Evolutionary conservation across 2,329 filamentous ascomycete species (phyloP).

Genomic region (Hypoxylon sp.): DNA sequence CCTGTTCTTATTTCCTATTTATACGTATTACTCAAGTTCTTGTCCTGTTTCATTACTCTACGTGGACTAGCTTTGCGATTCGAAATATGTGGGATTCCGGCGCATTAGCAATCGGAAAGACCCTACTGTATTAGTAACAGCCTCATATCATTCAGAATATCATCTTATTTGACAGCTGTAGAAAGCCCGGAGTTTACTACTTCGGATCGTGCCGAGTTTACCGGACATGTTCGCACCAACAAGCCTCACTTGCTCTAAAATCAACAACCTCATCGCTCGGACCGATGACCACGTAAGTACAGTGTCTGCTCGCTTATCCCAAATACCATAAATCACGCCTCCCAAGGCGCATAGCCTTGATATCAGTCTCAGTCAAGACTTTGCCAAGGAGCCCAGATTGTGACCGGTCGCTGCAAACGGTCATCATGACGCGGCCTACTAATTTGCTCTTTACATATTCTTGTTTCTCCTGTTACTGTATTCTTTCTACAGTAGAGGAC

Average conservation of each 20-base stretch:
- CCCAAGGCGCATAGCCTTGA: slow-evolving; percentile 4
- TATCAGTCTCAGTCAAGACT: slow-evolving; percentile 23
- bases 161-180: background rate
- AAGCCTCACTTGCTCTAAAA: slow-evolving; percentile 11
- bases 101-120: background rate
- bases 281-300: background rate
- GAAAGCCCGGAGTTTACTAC: background rate
- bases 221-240: slow-evolving; percentile 11
- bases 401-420: slow-evolving; percentile 11
- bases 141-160: background rate
- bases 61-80: slow-evolving; percentile 5
- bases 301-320: slow-evolving; percentile 9
- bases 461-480: background rate
- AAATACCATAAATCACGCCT: slow-evolving; percentile 7
- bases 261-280: background rate
- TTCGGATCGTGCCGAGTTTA: slow-evolving; percentile 21
- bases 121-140: slow-evolving; percentile 1
- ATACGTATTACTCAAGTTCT: slow-evolving; percentile 22
- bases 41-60: slow-evolving; percentile 32
- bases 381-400: slow-evolving; percentile 32
- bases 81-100: slow-evolving; percentile 27
- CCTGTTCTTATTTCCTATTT: slow-evolving; percentile 31
- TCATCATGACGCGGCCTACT: slow-evolving; percentile 30
- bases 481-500: background rate
- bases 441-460: slow-evolving; percentile 1